Conservation (phyloP, 805 yeast genomes). For the Ogataea saltuana region DNA sequence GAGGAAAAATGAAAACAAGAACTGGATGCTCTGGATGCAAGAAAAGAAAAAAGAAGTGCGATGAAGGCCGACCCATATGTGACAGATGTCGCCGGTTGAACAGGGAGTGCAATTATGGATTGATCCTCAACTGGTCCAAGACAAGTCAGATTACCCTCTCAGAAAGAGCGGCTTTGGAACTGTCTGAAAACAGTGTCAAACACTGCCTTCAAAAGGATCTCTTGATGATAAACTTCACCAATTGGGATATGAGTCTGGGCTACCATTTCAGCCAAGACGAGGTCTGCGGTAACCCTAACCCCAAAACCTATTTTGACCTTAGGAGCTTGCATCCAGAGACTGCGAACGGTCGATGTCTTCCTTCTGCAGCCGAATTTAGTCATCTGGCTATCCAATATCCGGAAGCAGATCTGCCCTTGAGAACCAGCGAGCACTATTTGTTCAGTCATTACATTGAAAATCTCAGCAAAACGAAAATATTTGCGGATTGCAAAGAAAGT, state of each 20-base stretch:
- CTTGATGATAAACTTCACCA: constrained; percentile 15
- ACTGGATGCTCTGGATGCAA: constrained; percentile 46
- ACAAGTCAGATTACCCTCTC: constrained; percentile 18
- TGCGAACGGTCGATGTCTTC: not conserved
- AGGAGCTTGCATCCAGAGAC: not conserved
- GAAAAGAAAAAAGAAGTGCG: constrained; percentile 43
- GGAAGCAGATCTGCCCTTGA: not conserved
- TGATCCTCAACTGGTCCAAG: constrained; percentile 21
- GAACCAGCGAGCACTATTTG: constrained; percentile 15
- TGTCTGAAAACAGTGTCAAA: not conserved
- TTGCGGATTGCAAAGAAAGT: constrained; percentile 17
- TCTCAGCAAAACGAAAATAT: constrained; percentile 27
- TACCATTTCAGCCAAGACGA: not conserved
- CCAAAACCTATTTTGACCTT: not conserved
- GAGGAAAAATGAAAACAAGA: constrained; percentile 19
- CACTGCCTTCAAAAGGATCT: not conserved
- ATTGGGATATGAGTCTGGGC: constrained; percentile 16
- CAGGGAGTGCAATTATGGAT: constrained; percentile 21
- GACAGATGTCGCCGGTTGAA: constrained; percentile 21
- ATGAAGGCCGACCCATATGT: constrained; percentile 27
- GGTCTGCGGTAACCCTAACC: not conserved
- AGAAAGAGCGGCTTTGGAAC: not conserved
- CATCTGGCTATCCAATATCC: not conserved
- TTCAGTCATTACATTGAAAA: constrained; percentile 28
- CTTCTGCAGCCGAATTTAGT: not conserved